phyloP scores from a whole-genome alignment of 441 rosid species.

The Breynia disticha region DNA sequence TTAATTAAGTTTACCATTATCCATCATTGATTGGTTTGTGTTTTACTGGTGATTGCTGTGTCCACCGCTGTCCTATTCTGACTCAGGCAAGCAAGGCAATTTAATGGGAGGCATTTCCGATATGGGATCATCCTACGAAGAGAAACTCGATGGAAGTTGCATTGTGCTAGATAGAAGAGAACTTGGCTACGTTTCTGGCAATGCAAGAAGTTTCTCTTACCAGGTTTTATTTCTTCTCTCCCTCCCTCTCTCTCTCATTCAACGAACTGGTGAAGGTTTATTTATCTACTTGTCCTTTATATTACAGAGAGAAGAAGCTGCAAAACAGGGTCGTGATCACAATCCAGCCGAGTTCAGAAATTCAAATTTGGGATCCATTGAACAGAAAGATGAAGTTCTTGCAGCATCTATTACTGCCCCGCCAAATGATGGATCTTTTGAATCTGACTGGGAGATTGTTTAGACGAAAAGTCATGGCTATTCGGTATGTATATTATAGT shows the following conservation, averaged over 20 bases:
- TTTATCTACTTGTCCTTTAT: too few relatives aligned
- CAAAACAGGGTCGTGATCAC: too few relatives aligned
- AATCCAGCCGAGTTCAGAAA: too few relatives aligned
- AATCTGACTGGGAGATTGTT: slow-evolving; percentile 14
- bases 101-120: not conserved
- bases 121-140: slow-evolving; percentile 4
- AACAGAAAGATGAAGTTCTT: slow-evolving; percentile 4
- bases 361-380: not conserved
- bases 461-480: not conserved
- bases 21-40: too few relatives aligned
- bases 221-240: slow-evolving; percentile 15
- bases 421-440: not conserved
- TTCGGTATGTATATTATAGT: too few relatives aligned
- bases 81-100: too few relatives aligned
- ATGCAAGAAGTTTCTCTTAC: slow-evolving; percentile 7
- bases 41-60: too few relatives aligned
- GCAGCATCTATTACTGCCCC: slow-evolving; percentile 3
- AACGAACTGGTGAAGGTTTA: not conserved
- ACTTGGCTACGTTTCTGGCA: slow-evolving; percentile 6
- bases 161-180: slow-evolving; percentile 13
- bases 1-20: too few relatives aligned
- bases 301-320: too few relatives aligned
- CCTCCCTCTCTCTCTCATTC: not conserved
- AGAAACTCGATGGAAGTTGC: slow-evolving; percentile 23
- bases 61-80: too few relatives aligned